Percentiles rank a stretch among this genome's conserved stretches.
Evolutionary conservation across 1,284 basidiomycete species (phyloP).

Genomic region (Trichosporon sp.): DNA sequence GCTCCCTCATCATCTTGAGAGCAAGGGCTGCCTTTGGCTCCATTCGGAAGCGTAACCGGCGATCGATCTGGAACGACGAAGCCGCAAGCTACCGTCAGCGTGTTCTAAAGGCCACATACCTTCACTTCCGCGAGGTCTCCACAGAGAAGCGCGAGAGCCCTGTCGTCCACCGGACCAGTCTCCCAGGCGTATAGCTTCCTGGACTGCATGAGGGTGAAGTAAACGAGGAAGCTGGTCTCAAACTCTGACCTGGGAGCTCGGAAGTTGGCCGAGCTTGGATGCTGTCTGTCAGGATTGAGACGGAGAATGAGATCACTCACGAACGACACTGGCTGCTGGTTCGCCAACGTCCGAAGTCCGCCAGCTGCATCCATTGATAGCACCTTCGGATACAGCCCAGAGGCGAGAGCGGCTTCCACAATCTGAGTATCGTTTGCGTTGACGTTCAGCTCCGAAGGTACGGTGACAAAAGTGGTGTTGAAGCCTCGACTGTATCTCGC

Average conservation of each 20-base stretch:
- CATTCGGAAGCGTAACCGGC: slow-evolving; percentile 72
- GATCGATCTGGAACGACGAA: slow-evolving; percentile 71
- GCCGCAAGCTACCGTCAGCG: slow-evolving; percentile 61
- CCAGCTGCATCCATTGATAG: slow-evolving; percentile 61
- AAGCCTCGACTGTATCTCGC: slow-evolving; percentile 66
- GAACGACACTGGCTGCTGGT: slow-evolving; percentile 65
- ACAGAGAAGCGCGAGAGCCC: slow-evolving; percentile 76
- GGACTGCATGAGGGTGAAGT: slow-evolving; percentile 75
- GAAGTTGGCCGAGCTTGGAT: slow-evolving; percentile 90
- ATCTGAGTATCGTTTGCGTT: slow-evolving; percentile 63
- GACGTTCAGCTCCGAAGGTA: slow-evolving; percentile 68
- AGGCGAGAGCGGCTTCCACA: slow-evolving; percentile 75
- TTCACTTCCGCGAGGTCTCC: slow-evolving; percentile 83
- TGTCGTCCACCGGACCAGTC: slow-evolving; percentile 80
- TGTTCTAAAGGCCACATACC: slow-evolving; percentile 51
- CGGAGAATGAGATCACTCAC: slow-evolving; percentile 25
- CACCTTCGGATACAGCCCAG: slow-evolving; percentile 85
- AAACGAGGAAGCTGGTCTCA: slow-evolving; percentile 68
- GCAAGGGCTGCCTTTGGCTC: slow-evolving; percentile 71
- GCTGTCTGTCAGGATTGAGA: slow-evolving; percentile 91
- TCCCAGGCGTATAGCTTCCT: slow-evolving; percentile 87
- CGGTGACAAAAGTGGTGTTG: slow-evolving; percentile 67
- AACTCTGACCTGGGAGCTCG: slow-evolving; percentile 63
- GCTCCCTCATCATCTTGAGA: slow-evolving; percentile 70
- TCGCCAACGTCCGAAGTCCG: slow-evolving; percentile 76